Base-by-base conservation (phyloP, 192 early-diverging fungal genomes). In the Rhizophagus sp. region DNA sequence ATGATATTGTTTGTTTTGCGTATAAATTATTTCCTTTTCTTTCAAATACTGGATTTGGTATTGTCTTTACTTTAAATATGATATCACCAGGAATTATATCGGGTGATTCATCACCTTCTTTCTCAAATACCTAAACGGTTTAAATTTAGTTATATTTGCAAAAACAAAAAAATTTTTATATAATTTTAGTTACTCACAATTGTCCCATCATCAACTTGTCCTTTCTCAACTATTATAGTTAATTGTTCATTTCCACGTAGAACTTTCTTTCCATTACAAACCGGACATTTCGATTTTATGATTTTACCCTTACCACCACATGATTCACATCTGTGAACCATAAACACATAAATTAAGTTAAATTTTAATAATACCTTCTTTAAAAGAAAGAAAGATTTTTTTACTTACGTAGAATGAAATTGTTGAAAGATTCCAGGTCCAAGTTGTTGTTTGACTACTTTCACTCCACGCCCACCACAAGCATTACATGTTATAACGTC, bases 391-490 rank as follows among this genome's bases (percentile, higher is more conserved):
- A 47, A 65, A 68, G 5, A 41, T 0, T 41, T 61, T 19, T 34
- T 69, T 22, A 36, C 85, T 82, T 81, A 86, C 83, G 90, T 91
- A 50, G 93, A 89, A 83, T 97, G 97, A 88, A 98, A 93, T 84
- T 97, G 95, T 82, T 98, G 97, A 79, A 93, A 92, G 83, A 99
- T 96, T 39, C 97, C 97, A 8, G 97, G 96, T 0, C 91, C 97
- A 17, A 99, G 81, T 84, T 94, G 89, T 78, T 97, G 95, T 81
- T 94, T 92, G 44, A 95, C 89, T 27, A 98, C 84, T 73, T 85
- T 91, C 57, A 94, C 85, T 69, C 97, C 97, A 36, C 87, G 87
- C 49, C 98, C 98, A 27, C 87, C 79, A 81, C 98, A 99, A 7
- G 80, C 81, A 36, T 79, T 68, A 85, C 98, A 99, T 12, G 89